Percentiles rank a stretch among this genome's conserved stretches.
These are phyloP conservation scores for Tuber borchii DNA, from an alignment of 495 filamentous ascomycete genomes.

Conservation along the genomic window DNA sequence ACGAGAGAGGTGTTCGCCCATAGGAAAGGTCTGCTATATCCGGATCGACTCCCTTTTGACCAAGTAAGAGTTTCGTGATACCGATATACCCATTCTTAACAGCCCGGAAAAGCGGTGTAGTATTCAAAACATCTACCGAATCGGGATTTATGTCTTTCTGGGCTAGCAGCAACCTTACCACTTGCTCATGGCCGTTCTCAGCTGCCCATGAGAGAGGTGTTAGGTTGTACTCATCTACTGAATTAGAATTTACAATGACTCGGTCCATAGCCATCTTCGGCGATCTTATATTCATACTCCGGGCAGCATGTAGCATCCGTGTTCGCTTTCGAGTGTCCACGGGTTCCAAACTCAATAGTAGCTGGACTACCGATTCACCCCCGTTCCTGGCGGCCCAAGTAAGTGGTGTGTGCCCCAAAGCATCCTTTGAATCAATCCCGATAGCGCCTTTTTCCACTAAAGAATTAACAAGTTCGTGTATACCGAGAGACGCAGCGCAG, in stretches of 20 bases:
- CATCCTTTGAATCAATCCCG: conserved; percentile 7
- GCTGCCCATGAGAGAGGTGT: conserved; percentile 8
- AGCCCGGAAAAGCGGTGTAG: conserved; percentile 28
- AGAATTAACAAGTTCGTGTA: neutral
- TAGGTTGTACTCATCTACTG: conserved; percentile 2
- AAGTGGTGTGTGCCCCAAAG: conserved; percentile 7
- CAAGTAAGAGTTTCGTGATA: conserved; percentile 25
- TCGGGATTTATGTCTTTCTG: conserved; percentile 18
- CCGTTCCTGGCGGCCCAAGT: conserved; percentile 8
- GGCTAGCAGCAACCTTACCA: conserved; percentile 15
- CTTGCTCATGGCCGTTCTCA: conserved; percentile 16
- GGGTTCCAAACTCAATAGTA: neutral
- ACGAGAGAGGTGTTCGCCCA: conserved; percentile 30
- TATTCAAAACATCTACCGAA: conserved; percentile 12
- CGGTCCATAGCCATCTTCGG: neutral
- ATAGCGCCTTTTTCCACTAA: neutral
- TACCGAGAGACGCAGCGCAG: neutral
- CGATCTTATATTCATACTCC: neutral
- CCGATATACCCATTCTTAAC: conserved; percentile 24
- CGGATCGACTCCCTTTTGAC: conserved; percentile 7
- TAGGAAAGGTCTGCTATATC: conserved; percentile 25
- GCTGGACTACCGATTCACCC: neutral
- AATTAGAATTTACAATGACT: neutral
- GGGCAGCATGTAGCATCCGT: neutral
- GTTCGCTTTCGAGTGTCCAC: neutral